phyloP scores from a whole-genome alignment of 1,284 basidiomycete species.

The Caloboletus firmus region DNA sequence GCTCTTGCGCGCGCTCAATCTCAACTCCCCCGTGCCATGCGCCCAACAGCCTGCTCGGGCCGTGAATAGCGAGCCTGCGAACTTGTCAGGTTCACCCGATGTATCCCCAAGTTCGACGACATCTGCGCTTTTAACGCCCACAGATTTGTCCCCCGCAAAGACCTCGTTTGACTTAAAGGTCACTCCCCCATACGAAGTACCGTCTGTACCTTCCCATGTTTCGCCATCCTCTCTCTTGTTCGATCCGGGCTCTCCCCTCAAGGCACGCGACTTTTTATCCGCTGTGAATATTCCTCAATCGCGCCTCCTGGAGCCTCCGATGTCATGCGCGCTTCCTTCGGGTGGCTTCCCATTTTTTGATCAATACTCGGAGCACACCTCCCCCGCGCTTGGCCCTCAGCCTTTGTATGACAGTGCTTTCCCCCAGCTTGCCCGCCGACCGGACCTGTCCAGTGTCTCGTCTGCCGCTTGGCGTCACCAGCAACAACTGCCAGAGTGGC shows the following conservation, averaged over 20 bases:
- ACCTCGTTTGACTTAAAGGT: conserved; percentile 54
- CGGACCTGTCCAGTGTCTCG: conserved; percentile 17
- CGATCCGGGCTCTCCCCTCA: conserved; percentile 43
- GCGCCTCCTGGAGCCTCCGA: conserved; percentile 33
- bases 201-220: conserved; percentile 33
- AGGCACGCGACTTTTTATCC: conserved; percentile 40
- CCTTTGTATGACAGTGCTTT: conserved; percentile 39
- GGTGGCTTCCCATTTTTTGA: conserved; percentile 51
- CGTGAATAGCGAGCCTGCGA: conserved; percentile 44
- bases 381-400: conserved; percentile 38
- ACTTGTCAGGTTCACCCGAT: conserved; percentile 55
- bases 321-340: conserved; percentile 34
- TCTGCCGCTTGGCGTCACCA: conserved; percentile 28
- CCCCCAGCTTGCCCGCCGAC: conserved; percentile 27
- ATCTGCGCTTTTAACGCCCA: conserved; percentile 64
- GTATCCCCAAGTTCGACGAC: conserved; percentile 67
- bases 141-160: conserved; percentile 65
- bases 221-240: conserved; percentile 41
- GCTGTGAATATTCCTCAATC: conserved; percentile 33
- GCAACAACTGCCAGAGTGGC: conserved; percentile 33
- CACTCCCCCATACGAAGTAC: conserved; percentile 50
- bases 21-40: conserved; percentile 66
- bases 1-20: conserved; percentile 69
- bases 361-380: conserved; percentile 46
- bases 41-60: conserved; percentile 40